These are phyloP conservation scores for Chaetomium globosum DNA, from an alignment of 2,329 filamentous ascomycete species.

Conservation along the genomic window DNA sequence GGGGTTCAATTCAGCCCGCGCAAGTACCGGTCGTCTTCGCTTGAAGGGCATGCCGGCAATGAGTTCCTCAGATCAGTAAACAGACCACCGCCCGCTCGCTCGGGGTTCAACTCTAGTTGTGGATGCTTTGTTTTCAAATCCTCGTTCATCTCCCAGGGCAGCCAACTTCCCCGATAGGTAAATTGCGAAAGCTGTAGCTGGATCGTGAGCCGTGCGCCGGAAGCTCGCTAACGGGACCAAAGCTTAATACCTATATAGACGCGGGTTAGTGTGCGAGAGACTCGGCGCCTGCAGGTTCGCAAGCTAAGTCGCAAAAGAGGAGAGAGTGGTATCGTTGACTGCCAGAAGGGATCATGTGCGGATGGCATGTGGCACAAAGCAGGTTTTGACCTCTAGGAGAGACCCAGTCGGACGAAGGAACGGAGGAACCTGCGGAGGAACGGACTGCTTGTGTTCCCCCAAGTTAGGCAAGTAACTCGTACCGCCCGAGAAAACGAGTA, in stretches of 20 bases:
- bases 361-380: constrained; percentile 16
- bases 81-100: neutral
- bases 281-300: neutral
- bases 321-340: constrained; percentile 15
- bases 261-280: neutral
- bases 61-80: neutral
- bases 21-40: neutral
- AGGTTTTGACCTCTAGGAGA: constrained; percentile 6
- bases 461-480: neutral
- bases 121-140: no score
- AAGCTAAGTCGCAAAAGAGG: constrained; percentile 10
- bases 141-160: neutral
- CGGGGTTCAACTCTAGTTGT: neutral
- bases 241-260: neutral
- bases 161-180: no score
- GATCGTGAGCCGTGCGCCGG: neutral
- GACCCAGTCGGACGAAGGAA: neutral
- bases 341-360: constrained; percentile 9
- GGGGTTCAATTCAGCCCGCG: neutral
- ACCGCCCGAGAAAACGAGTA: neutral
- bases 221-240: neutral
- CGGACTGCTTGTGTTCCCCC: neutral
- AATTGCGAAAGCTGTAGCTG: neutral
- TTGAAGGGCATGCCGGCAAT: neutral
- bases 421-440: neutral